A percentile compares a stretch with the other conserved stretches of the same genome.
Evolutionary conservation across 2,329 filamentous ascomycete genomes (phyloP).

Genomic region (Periconia macrospinosa): DNA sequence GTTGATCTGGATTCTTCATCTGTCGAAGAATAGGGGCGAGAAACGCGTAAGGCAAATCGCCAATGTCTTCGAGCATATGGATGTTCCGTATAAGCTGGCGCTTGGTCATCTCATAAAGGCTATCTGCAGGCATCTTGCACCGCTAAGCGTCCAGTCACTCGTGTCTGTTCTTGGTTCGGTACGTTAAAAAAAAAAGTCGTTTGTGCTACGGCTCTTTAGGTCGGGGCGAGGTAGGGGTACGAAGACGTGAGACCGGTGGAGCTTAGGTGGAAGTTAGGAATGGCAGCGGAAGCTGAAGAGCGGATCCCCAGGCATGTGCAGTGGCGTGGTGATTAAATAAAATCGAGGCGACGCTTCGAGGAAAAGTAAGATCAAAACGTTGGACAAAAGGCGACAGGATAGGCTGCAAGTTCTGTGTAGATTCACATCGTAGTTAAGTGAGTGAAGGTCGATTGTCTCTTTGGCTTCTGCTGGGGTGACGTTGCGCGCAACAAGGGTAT

Average conservation of each 20-base stretch:
- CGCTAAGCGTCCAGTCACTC: neutral
- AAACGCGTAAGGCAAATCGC: conserved; percentile 68
- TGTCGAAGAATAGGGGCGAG: conserved; percentile 70
- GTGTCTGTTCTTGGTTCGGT: too few relatives aligned
- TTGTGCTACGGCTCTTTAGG: too few relatives aligned
- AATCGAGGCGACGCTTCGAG: too few relatives aligned
- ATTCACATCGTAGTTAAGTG: neutral
- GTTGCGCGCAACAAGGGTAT: neutral
- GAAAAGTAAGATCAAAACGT: too few relatives aligned
- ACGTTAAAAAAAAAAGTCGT: too few relatives aligned
- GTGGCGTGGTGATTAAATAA: too few relatives aligned
- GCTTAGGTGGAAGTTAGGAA: too few relatives aligned
- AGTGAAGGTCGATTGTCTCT: neutral
- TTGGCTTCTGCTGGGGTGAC: neutral
- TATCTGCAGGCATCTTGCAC: conserved; percentile 35
- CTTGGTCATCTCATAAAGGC: conserved; percentile 44
- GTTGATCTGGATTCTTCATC: conserved; percentile 72
- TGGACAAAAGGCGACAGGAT: neutral
- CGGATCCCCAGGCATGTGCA: too few relatives aligned
- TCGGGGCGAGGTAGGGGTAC: too few relatives aligned
- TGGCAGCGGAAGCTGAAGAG: too few relatives aligned
- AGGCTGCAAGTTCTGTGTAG: neutral
- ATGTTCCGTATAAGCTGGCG: conserved; percentile 47
- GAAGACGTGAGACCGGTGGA: too few relatives aligned
- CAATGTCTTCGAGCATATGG: conserved; percentile 65